Evolutionary conservation across 163 green algal genomes (phyloP).

Genomic region (Chlorella variabilis): DNA sequence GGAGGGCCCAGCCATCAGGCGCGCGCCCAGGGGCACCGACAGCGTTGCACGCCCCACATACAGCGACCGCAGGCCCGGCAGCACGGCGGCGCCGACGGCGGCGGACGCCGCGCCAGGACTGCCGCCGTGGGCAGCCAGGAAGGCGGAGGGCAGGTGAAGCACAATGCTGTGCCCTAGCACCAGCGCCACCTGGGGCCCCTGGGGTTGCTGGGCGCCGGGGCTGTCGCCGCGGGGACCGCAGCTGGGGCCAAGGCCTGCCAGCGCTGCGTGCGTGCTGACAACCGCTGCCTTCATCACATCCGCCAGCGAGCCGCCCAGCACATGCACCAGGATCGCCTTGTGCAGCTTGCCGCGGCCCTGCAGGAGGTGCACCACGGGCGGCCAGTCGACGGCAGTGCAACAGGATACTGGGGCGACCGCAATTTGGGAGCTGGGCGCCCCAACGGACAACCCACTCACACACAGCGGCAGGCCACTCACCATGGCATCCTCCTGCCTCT

Average conservation of each 20-base stretch:
- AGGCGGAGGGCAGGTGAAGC: background rate
- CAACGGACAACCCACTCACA: background rate
- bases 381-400: no score
- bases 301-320: constrained; percentile 12
- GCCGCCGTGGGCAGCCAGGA: background rate
- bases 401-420: background rate
- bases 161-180: constrained; percentile 11
- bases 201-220: no score
- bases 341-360: constrained; percentile 31
- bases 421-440: background rate
- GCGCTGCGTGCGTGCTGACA: background rate
- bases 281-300: constrained; percentile 28
- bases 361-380: no score
- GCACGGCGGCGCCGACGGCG: background rate
- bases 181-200: background rate
- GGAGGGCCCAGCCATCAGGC: background rate
- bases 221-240: background rate
- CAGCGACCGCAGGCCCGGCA: background rate
- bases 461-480: background rate
- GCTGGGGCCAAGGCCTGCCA: background rate
- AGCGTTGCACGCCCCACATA: background rate
- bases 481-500: constrained; percentile 15
- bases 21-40: background rate
- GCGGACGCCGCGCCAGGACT: background rate
- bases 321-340: constrained; percentile 30